Evolutionary conservation across 192 early-diverging fungal genomes (phyloP), one percentile per base, ranked within the genome.

Genomic region (Kickxella alabastrina): DNA sequence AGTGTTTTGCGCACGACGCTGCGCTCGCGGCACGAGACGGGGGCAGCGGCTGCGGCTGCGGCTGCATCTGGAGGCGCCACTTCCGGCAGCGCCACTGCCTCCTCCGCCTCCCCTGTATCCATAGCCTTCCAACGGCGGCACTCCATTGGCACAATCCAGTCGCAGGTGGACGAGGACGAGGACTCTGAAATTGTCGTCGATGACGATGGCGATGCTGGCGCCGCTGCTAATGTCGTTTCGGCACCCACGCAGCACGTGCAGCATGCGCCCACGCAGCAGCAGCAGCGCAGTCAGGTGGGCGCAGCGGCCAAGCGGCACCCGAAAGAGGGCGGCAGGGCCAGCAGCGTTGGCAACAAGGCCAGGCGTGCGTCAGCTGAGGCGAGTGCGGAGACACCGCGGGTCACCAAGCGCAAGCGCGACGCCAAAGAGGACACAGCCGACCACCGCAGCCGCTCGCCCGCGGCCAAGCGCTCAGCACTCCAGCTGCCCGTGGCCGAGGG

Each of bases 351-450:
- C n/a, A n/a, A n/a, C 28, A 43, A 28, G 28, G 28, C 40, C 52
- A 44, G 41, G 27, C 38, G 40, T n/a, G 40, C 25, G 43, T 27
- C 54, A 45, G 42, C 43, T 39, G 43, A 45, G 43, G 54, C 54
- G 24, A 10, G 26, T 48, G 46, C 46, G 46, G 46, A 32, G 22
- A 19, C 43, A 17, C 28, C 53, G 32, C n/a, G 21, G 42, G 13
- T 32, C 40, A 41, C 46, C 57, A 75, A 75, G 56, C 63, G 71
- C 59, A 75, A 67, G 52, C 59, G 59, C 26, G 63, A 66, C 10
- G 32, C 19, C 29, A 56, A 53, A 44, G 48, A 45, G 40, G 32
- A 27, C 29, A 17, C 23, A 17, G 42, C 27, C 27, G 52, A 61
- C 38, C 54, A 41, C 10, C 57, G 37, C 39, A 55, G 63, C 41